Conservation (phyloP, 2,329 filamentous ascomycete genomes). For the Juglanconis sp. region DNA sequence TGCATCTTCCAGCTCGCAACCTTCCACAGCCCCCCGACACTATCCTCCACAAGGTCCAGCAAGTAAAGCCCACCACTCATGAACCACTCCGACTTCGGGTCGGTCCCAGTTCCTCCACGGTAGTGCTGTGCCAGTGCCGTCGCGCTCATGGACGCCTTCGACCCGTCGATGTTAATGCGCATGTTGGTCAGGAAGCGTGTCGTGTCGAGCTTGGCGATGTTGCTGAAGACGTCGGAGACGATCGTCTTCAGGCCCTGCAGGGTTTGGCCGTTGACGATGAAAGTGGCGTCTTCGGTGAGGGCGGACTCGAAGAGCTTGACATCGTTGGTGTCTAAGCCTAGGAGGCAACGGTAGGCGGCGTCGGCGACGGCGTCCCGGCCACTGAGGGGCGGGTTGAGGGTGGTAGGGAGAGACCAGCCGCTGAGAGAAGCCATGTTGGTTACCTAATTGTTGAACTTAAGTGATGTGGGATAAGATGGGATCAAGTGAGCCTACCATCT, state of each 20-base stretch:
- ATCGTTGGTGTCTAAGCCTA: conserved; percentile 27
- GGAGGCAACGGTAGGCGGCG: conserved; percentile 27
- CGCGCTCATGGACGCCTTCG: not conserved
- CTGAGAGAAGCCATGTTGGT: not conserved
- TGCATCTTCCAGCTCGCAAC: conserved; percentile 19
- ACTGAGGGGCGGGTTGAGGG: conserved; percentile 20
- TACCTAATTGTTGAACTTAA: too few species aligned
- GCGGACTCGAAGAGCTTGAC: conserved; percentile 28
- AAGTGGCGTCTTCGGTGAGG: conserved; percentile 23
- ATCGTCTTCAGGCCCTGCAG: conserved; percentile 24
- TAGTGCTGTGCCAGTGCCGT: conserved; percentile 10
- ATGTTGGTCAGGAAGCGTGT: conserved; percentile 11
- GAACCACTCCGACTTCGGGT: not conserved
- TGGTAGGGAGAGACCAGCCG: conserved; percentile 6
- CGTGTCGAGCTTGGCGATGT: conserved; percentile 27
- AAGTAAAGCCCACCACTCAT: conserved; percentile 1
- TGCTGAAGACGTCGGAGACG: conserved; percentile 18
- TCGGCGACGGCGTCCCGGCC: conserved; percentile 31
- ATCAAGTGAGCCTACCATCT: too few species aligned
- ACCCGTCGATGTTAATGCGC: conserved; percentile 19
- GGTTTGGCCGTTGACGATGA: conserved; percentile 21
- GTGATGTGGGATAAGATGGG: too few species aligned
- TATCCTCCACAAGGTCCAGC: conserved; percentile 2
- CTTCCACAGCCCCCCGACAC: not conserved
- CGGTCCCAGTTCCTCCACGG: not conserved